Conservation (phyloP, 441 rosid genomes). For the Omphalea diandra region DNA sequence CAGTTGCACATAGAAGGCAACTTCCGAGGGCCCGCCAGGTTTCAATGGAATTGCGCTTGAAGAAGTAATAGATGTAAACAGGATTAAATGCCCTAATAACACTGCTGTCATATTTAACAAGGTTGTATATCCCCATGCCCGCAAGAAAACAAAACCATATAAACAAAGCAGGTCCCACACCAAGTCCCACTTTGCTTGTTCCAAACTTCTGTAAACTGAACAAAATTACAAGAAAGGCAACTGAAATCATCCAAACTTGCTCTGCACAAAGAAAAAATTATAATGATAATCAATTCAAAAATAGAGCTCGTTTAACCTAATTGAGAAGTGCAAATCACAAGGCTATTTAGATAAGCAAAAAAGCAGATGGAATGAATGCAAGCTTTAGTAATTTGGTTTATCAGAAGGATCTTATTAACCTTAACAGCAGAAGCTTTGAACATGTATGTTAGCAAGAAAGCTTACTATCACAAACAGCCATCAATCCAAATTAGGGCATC, state of each 20-base stretch:
- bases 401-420: neutral
- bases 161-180: constrained; percentile 89
- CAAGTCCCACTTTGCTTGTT: constrained; percentile 97
- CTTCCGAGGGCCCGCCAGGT: constrained; percentile 98
- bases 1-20: constrained; percentile 97
- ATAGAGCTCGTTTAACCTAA: constrained; percentile 13
- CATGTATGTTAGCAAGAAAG: neutral
- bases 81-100: constrained; percentile 93
- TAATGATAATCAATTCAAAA: constrained; percentile 30
- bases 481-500: constrained; percentile 1
- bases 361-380: neutral
- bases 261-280: constrained; percentile 56
- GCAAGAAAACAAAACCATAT: constrained; percentile 96
- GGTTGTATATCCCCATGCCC: constrained; percentile 81
- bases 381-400: neutral
- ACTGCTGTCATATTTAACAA: constrained; percentile 66
- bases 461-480: neutral
- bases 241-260: constrained; percentile 88
- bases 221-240: constrained; percentile 84
- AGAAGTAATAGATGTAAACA: constrained; percentile 75
- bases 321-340: constrained; percentile 4
- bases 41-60: constrained; percentile 74
- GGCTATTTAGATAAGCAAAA: constrained; percentile 1
- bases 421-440: neutral
- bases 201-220: constrained; percentile 98